Evolutionary conservation across 768 basidiomycete genomes (phyloP), one percentile per base, ranked within the genome.

Genomic region (Suillus decipiens): DNA sequence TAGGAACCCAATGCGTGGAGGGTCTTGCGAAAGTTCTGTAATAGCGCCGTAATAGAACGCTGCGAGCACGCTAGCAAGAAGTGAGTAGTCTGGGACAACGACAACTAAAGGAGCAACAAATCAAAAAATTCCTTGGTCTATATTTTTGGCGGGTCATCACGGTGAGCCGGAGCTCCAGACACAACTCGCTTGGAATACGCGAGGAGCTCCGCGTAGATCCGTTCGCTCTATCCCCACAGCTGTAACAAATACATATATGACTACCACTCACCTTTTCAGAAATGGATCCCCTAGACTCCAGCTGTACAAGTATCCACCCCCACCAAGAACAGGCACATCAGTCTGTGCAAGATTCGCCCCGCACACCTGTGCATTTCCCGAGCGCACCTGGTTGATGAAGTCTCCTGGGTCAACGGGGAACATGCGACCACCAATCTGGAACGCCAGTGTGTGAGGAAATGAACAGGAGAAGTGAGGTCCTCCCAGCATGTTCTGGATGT

Each of bases 201-300:
- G 22, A 33, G 51, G 60, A 10, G 8, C 22, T 41, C 60, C 31
- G 51, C 10, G 33, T 34, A 14, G 5, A 58, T 14, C 28, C 36
- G 50, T 19, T 64, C 69, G 62, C 63, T 42, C 48, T 47, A 65
- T 55, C 22, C 24, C 63, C 67, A 61, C 64, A n/a, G 24, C 34
- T 17, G 3, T 28, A 10, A 2, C 15, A 37, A 14, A 39, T 17
- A 56, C 22, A 37, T 24, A 55, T 37, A 28, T 57, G 28, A 31
- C 39, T 12, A 19, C 34, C 28, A 76, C 84, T 51, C 64, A 91
- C 89, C 88, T 82, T 71, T 91, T 91, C 63, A 93, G 68, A 67
- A 92, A 92, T 1, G 91, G 90, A 66, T 82, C 84, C 2, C 91
- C 91, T 36, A 93, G 75, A 74, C 85, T 91, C 90, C 91, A 93